phyloP scores from a whole-genome alignment of 2,329 filamentous ascomycete species.

The Ilyonectria sp. region DNA sequence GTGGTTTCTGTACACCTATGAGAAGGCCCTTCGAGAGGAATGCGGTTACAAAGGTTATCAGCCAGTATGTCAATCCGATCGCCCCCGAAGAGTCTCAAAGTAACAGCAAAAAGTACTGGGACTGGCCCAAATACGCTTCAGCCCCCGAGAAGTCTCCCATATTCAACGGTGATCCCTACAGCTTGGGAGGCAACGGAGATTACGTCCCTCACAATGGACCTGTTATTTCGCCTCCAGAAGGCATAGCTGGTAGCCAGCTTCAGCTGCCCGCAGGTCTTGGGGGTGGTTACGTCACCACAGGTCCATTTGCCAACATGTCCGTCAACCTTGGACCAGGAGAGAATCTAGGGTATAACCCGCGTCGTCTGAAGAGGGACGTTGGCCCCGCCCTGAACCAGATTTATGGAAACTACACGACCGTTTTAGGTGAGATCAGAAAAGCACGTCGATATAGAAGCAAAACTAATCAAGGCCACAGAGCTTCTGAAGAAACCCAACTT shows the following conservation, averaged over 20 bases:
- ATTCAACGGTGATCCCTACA: constrained; percentile 66
- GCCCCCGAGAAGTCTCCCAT: constrained; percentile 63
- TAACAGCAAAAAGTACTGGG: constrained; percentile 58
- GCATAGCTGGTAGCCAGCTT: constrained; percentile 43
- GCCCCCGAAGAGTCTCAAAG: not conserved
- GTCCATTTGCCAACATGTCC: constrained; percentile 59
- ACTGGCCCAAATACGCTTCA: constrained; percentile 63
- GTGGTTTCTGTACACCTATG: not conserved
- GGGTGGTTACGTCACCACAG: constrained; percentile 65
- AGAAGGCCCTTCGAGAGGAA: not conserved
- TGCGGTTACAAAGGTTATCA: not conserved
- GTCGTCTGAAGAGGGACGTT: constrained; percentile 51
- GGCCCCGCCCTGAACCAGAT: constrained; percentile 47
- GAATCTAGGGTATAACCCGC: constrained; percentile 55
- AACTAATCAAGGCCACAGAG: not conserved
- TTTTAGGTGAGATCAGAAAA: not conserved
- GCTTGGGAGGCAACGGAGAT: constrained; percentile 63
- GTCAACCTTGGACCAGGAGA: constrained; percentile 54
- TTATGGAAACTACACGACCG: constrained; percentile 16
- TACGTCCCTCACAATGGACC: constrained; percentile 51
- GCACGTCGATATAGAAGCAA: not conserved
- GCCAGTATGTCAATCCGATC: not conserved
- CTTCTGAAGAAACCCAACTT: constrained; percentile 4
- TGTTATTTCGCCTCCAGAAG: constrained; percentile 47
- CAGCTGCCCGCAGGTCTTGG: constrained; percentile 56